These are phyloP conservation scores for Prasinococcaceae sp. DNA, from an alignment of 139 green algal genomes.

Conservation along the genomic window DNA sequence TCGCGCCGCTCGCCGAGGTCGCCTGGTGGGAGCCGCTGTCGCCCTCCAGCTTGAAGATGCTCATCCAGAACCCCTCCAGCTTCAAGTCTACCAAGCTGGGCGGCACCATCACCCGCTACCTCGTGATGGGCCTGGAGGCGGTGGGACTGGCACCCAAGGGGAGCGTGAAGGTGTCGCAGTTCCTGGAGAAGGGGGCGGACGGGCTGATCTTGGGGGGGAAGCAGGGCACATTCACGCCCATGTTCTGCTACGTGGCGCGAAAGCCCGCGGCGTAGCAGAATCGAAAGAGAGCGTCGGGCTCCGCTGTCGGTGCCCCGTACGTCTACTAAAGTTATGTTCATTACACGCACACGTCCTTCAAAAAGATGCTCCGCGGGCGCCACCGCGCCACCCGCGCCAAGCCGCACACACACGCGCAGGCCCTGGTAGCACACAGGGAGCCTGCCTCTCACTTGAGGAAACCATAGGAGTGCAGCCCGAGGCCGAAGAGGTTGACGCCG, in stretches of 20 bases:
- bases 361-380: too few species aligned
- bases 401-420: too few species aligned
- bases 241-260: constrained; percentile 37
- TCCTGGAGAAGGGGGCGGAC: constrained; percentile 46
- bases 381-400: too few species aligned
- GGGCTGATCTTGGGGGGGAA: constrained; percentile 41
- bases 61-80: constrained; percentile 16
- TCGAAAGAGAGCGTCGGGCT: too few species aligned
- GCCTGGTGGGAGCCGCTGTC: constrained; percentile 40
- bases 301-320: too few species aligned
- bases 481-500: constrained; percentile 18
- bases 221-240: constrained; percentile 35
- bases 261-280: too few species aligned
- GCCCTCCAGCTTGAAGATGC: constrained; percentile 13
- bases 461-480: constrained; percentile 18
- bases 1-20: constrained; percentile 35
- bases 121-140: constrained; percentile 38
- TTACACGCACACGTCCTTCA: too few species aligned
- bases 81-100: constrained; percentile 39
- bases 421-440: too few species aligned
- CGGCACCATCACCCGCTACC: constrained; percentile 31
- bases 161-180: constrained; percentile 30
- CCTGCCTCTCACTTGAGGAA: too few species aligned
- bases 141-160: constrained; percentile 38
- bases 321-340: too few species aligned